Evolutionary conservation across 176 grass and related monocot genomes (phyloP), one percentile per base, ranked within the genome.

Genomic region (Typha latifolia): DNA sequence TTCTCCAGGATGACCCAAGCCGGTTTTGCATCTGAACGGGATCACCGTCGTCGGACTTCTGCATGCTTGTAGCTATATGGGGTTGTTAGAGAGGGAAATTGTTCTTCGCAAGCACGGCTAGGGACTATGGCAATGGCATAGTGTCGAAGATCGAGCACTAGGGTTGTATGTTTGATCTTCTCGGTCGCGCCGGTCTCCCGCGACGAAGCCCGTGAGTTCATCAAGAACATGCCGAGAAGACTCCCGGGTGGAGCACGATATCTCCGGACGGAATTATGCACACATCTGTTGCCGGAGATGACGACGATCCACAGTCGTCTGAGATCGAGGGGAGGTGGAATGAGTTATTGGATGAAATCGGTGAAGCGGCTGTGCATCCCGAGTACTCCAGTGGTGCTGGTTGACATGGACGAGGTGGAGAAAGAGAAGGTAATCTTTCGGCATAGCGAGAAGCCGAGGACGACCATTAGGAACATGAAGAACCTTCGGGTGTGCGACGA

Each of bases 151-250:
- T 84, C 16, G 75, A 84, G 53, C 81, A 84, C 48, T 84, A 74
- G 14, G 81, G 81, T 32, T 84, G 75, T 75, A 63, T 79, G 81
- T 75, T 79, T 5, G 81, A 84, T 62, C 69, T 84, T 23, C 66
- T 84, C 51, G 64, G 74, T 48, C 81, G 75, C 3, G 75, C 75
- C 3, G 81, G 81, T 26, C 31, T 53, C 20, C 70, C 79, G n/a
- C 16, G n/a, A 70, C 4, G 75, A 79, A 70, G 75, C 81, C 14
- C 48, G 13, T 9, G 57, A 75, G 47, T 79, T 84, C 56, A 66
- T 84, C 61, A 29, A 61, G 18, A 64, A 63, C 19, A 84, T 84
- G 81, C 74, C 69, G 6, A n/a, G n/a, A n/a, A 79, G 75, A 66
- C 62, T 11, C 69, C 47, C 0, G 81, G 81, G 6, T 79, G 75